A percentile compares a stretch with the other conserved stretches of the same genome.
phyloP scores from a whole-genome alignment of 345 rosid genomes.

The Syzygium aqueum region DNA sequence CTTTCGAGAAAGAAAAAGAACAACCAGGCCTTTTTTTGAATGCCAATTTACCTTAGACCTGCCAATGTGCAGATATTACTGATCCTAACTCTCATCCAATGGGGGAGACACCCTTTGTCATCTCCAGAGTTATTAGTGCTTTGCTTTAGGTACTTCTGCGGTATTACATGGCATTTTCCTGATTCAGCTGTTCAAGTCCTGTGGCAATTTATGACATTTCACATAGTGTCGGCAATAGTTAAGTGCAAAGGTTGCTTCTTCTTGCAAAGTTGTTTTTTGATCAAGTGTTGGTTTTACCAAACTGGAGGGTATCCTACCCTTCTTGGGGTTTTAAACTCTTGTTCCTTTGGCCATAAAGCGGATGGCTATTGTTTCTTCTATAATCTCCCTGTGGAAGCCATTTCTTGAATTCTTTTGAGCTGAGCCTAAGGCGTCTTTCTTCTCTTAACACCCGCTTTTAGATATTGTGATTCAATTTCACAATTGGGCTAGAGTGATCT shows the following conservation, averaged over 20 bases:
- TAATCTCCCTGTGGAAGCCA: not conserved
- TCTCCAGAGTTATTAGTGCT: not conserved
- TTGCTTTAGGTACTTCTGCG: not conserved
- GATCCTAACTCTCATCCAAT: not conserved
- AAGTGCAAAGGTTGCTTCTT: not conserved
- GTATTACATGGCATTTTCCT: not conserved
- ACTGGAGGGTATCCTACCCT: not conserved
- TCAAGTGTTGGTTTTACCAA: not conserved
- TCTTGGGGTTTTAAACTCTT: not conserved
- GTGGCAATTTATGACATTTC: not conserved
- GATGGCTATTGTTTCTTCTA: not conserved
- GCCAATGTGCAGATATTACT: not conserved
- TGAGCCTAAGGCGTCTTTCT: not conserved
- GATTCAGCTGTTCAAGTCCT: not conserved
- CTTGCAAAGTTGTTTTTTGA: not conserved
- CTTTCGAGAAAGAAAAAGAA: not conserved
- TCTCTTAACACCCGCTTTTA: not conserved
- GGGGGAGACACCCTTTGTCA: not conserved
- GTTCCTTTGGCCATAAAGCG: not conserved
- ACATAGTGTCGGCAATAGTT: not conserved
- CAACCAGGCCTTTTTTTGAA: not conserved
- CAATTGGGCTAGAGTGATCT: not conserved
- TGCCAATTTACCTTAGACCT: not conserved
- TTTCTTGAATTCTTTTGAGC: not conserved
- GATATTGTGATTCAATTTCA: not conserved